A percentile compares a stretch with the other conserved stretches of the same genome.
Conservation (phyloP, 352 stramenopile genomes). For the Paralagenidium karlingii region DNA sequence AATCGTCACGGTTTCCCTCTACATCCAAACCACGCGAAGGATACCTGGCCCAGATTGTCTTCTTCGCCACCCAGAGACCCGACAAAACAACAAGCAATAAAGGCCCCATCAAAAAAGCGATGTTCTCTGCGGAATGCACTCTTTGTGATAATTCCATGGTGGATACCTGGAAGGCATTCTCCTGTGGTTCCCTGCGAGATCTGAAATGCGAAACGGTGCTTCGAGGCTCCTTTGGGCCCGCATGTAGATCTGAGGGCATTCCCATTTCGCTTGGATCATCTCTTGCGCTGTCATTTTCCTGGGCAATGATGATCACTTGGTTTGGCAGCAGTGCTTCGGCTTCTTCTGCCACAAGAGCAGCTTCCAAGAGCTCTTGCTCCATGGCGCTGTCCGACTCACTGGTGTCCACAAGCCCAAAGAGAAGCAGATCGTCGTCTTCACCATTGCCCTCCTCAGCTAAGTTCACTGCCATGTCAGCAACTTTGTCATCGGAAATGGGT, state of each 20-base stretch:
- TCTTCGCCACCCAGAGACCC: constrained; percentile 21
- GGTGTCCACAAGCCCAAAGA: too few species aligned
- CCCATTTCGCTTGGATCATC: too few species aligned
- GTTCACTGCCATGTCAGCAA: background rate
- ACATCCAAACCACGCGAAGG: constrained; percentile 16
- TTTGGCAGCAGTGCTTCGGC: background rate
- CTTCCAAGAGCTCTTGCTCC: background rate
- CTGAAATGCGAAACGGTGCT: too few species aligned
- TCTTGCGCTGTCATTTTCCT: constrained; percentile 4
- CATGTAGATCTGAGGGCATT: too few species aligned
- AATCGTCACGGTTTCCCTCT: constrained; percentile 17
- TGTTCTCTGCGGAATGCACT: constrained; percentile 2
- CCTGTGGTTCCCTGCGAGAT: background rate
- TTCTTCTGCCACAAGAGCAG: background rate
- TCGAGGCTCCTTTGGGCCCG: too few species aligned
- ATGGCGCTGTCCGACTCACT: background rate
- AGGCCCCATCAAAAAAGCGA: constrained; percentile 8
- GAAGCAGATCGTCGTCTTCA: background rate
- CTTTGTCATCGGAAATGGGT: background rate
- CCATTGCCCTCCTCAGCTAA: background rate
- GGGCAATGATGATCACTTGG: background rate
- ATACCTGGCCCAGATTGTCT: constrained; percentile 24
- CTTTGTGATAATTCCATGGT: constrained; percentile 2
- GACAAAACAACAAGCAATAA: constrained; percentile 32
- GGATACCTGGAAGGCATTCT: constrained; percentile 4